Evolutionary conservation across 352 stramenopile genomes (phyloP), one percentile per base, ranked within the genome.

Genomic region (Phytophthora pluvialis): DNA sequence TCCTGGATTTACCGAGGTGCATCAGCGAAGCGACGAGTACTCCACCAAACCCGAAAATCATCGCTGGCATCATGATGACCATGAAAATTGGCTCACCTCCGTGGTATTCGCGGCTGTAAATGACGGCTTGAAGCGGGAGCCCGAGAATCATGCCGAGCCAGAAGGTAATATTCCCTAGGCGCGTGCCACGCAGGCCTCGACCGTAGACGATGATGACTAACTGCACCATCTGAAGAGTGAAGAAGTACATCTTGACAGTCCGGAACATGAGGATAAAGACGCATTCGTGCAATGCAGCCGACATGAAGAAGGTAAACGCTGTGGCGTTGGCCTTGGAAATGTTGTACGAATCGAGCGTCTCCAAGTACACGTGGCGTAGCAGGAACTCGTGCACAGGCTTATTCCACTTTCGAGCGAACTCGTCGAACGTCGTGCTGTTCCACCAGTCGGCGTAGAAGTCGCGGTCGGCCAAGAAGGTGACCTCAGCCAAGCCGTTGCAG

Each of bases 361-460:
- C 81, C 8, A 95, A 63, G 52, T 95, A 97, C 35, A 97, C 78
- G 48, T 96, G 88, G 18, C 89, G 84, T 45, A 93, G 63, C 46
- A 97, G 61, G 79, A 97, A 99, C 69, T 99, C 97, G 67, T 99
- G 97, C 21, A 99, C 97, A 5, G 97, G 97, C 52, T 98, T 94
- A 76, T 99, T 99, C 97, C 97, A 99, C 42, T 98, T 89, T 63
- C 97, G 79, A 39, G 85, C 89, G 64, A 96, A 96, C 72, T 93
- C 84, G 48, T 91, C 85, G 31, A 91, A 97, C 18, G 96, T 98
- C 28, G 90, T 96, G 60, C 90, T 93, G 81, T 99, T 99, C 96
- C 96, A 99, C 97, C 97, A 99, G 73, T 99, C 97, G 36, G 86
- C 83, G 73, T 99, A 99, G 57, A 99, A 99, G 33, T 97, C 80